A percentile compares a stretch with the other conserved stretches of the same genome.
These are phyloP conservation scores for Rosa persica DNA, from an alignment of 306 rosid genomes.

Conservation along the genomic window DNA sequence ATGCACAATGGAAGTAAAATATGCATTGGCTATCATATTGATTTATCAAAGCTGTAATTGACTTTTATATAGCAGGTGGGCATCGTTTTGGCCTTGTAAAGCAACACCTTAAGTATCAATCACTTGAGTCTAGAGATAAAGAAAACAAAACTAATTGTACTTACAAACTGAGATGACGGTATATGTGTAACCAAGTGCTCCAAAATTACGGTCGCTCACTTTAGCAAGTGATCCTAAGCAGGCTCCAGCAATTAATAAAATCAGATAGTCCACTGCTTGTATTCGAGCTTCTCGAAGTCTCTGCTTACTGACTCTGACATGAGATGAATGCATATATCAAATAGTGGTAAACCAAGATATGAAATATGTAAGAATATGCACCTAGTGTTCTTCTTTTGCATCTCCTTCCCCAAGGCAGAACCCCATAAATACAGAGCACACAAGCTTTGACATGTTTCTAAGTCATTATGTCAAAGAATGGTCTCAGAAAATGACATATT, in stretches of 20 bases:
- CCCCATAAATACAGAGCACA: too few species aligned
- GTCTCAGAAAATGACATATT: too few species aligned
- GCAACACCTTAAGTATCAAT: neutral
- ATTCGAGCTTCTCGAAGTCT: constrained; percentile 79
- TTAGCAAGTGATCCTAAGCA: constrained; percentile 84
- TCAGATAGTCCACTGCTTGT: constrained; percentile 82
- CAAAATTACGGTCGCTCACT: constrained; percentile 63
- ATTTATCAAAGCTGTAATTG: too few species aligned
- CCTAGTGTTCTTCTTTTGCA: too few species aligned
- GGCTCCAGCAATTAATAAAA: constrained; percentile 88
- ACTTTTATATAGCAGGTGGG: neutral
- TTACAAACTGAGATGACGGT: constrained; percentile 91
- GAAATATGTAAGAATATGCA: neutral
- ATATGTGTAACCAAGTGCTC: constrained; percentile 66
- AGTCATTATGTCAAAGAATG: too few species aligned
- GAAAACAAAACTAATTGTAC: constrained; percentile 21
- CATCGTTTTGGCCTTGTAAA: neutral
- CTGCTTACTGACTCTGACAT: constrained; percentile 77
- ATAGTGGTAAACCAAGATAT: neutral
- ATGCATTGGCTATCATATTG: neutral
- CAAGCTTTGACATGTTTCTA: too few species aligned
- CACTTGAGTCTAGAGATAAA: too few species aligned
- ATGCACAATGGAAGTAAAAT: neutral
- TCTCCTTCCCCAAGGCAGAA: too few species aligned
- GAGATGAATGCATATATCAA: constrained; percentile 4